A percentile compares a stretch with the other conserved stretches of the same genome.
Evolutionary conservation across 441 rosid genomes (phyloP).

Genomic region (Metrosideros polymorpha): DNA sequence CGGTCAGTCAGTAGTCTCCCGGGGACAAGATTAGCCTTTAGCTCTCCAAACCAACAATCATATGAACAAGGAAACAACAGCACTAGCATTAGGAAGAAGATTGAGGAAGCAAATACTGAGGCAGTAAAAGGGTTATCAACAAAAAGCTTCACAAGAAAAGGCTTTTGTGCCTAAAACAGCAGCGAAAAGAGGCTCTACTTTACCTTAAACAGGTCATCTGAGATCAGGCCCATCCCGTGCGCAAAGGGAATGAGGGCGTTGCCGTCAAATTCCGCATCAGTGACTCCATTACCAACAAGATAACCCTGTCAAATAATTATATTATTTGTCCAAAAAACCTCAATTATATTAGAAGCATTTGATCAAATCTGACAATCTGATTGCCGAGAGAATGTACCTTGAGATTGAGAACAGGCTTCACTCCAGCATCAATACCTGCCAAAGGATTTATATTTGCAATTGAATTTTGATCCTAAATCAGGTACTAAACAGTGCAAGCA

Average conservation of each 20-base stretch:
- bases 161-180: background rate
- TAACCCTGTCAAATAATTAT: slow-evolving; percentile 43
- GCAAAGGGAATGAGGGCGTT: slow-evolving; percentile 79
- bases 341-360: background rate
- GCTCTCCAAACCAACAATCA: background rate
- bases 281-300: slow-evolving; percentile 77
- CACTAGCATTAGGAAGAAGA: background rate
- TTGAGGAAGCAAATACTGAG: background rate
- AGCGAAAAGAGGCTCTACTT: background rate
- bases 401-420: slow-evolving; percentile 48
- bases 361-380: background rate
- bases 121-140: background rate
- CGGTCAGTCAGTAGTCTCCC: background rate
- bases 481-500: background rate
- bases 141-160: background rate
- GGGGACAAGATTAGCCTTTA: background rate
- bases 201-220: slow-evolving; percentile 67
- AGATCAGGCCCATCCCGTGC: slow-evolving; percentile 88
- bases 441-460: background rate
- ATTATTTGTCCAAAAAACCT: background rate
- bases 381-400: slow-evolving; percentile 27
- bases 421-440: slow-evolving; percentile 35
- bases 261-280: slow-evolving; percentile 56
- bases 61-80: background rate
- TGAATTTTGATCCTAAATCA: background rate